Base-by-base conservation (phyloP, 768 basidiomycete genomes). In the Solioccasus polychromus region DNA sequence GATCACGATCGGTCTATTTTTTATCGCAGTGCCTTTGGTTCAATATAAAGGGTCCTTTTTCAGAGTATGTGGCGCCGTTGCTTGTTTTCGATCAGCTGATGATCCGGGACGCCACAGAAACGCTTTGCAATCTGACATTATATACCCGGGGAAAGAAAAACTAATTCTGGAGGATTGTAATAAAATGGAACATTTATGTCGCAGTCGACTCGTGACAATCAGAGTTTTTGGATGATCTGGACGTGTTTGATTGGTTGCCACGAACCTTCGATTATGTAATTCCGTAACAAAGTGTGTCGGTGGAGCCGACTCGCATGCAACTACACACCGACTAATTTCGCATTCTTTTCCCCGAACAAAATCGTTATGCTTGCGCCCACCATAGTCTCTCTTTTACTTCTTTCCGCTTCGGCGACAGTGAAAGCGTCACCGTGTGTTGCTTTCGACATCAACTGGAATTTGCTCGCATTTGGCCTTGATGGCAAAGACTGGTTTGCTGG, bases 401-500 rank as follows among this genome's bases (percentile, higher is more conserved):
- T 74, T 45, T 68, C 66, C 42, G 55, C 64, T 39, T 60, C 68
- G 11, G 46, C 58, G 8, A 46, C 61, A 30, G 70, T 72, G 47
- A 62, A 56, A 26, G 68, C 73, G 2, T 66, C 68, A 15, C 73
- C 82, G 4, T 95, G 92, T 61, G 72, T 92, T 30, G 77, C 84
- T 18, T 93, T 94, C 60, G 92, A 95, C 60, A 58, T 73, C 34
- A 71, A 68, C 55, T 92, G 85, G 82, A 91, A 94, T 64, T 76
- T 97, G 42, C 80, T 90, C 42, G 88, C 85, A 18, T 90, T 97
- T 62, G 89, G 88, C 44, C 78, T 90, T 50, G 79, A 83, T 45
- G 84, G 82, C 47, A 85, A 88, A 58, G 93, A 96, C 66, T 93
- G 86, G 71, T 82, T 79, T 54, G 82, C 88, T 39, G 89, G 92